Evolutionary conservation across 2,329 filamentous ascomycete species (phyloP).

Genomic region (Graphiopsis chlorocephala): DNA sequence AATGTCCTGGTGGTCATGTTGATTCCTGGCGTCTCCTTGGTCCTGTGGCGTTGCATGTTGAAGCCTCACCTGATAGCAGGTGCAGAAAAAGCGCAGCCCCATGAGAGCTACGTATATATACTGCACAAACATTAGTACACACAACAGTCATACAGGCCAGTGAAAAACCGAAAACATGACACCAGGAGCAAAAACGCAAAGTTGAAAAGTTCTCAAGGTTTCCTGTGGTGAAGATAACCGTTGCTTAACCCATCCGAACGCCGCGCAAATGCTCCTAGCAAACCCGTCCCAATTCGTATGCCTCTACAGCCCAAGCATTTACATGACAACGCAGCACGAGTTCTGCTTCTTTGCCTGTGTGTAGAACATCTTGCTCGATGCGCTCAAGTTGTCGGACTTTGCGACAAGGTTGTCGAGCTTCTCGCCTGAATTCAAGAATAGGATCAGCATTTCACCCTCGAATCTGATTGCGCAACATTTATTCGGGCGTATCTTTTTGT

Average conservation of each 20-base stretch:
- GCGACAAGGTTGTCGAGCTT: constrained; percentile 93
- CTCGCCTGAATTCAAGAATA: constrained; percentile 56
- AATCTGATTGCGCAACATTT: background rate
- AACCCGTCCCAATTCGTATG: constrained; percentile 3
- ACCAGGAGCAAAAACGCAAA: background rate
- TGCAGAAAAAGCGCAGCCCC: background rate
- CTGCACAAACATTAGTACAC: background rate
- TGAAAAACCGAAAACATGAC: background rate
- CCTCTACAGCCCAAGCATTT: constrained; percentile 4
- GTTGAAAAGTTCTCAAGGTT: background rate
- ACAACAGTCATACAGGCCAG: background rate
- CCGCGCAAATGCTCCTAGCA: constrained; percentile 14
- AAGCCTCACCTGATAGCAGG: background rate
- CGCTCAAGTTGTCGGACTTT: constrained; percentile 87
- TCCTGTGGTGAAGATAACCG: background rate
- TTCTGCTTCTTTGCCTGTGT: constrained; percentile 65
- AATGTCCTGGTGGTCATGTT: background rate
- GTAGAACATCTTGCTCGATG: constrained; percentile 98
- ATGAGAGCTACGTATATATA: background rate
- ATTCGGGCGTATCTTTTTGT: background rate
- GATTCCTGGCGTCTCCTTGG: background rate
- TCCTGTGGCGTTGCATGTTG: background rate
- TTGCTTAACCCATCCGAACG: constrained; percentile 7
- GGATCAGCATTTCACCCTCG: background rate
- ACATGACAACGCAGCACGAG: constrained; percentile 59